These are phyloP conservation scores for Beauveria medogensis DNA, from an alignment of 2,329 filamentous ascomycete genomes.

Conservation along the genomic window DNA sequence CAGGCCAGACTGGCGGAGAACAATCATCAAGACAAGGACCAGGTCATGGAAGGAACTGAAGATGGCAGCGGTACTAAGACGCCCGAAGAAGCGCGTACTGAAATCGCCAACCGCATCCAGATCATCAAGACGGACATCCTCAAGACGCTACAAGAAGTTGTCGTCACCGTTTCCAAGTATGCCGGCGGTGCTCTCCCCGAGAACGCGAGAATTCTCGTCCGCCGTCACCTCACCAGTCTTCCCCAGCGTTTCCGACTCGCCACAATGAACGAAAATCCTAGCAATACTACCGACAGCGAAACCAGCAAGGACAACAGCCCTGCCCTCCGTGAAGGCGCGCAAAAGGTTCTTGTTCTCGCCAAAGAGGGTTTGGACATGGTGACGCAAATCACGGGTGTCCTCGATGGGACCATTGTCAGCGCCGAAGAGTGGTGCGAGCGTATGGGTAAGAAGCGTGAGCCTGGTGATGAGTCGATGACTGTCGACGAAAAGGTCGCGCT, in stretches of 20 bases:
- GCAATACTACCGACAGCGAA: slow-evolving; percentile 23
- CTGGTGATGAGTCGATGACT: slow-evolving; percentile 14
- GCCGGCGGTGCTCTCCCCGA: slow-evolving; percentile 86
- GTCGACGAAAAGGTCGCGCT: slow-evolving; percentile 18
- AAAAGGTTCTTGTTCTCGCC: slow-evolving; percentile 75
- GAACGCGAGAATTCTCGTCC: slow-evolving; percentile 76
- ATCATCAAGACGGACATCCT: slow-evolving; percentile 63
- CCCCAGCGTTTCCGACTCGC: slow-evolving; percentile 76
- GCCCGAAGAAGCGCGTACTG: slow-evolving; percentile 25
- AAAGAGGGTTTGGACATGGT: slow-evolving; percentile 93
- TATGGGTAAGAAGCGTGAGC: slow-evolving; percentile 43
- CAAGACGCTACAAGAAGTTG: slow-evolving; percentile 70
- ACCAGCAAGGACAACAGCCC: slow-evolving; percentile 26
- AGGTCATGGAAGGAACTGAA: slow-evolving; percentile 17
- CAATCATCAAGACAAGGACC: slow-evolving; percentile 16
- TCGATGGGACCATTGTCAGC: slow-evolving; percentile 82
- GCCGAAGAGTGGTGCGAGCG: slow-evolving; percentile 88
- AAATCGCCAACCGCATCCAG: slow-evolving; percentile 56
- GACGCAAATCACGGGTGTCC: slow-evolving; percentile 76
- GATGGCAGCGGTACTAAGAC: slow-evolving; percentile 14
- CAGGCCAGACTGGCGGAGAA: slow-evolving; percentile 15
- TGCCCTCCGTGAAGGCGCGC: slow-evolving; percentile 48
- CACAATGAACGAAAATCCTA: slow-evolving; percentile 35
- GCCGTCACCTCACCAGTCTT: slow-evolving; percentile 73
- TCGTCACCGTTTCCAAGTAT: slow-evolving; percentile 80